Evolutionary conservation across 306 rosid species (phyloP).

Genomic region (Cucurbita pepo): DNA sequence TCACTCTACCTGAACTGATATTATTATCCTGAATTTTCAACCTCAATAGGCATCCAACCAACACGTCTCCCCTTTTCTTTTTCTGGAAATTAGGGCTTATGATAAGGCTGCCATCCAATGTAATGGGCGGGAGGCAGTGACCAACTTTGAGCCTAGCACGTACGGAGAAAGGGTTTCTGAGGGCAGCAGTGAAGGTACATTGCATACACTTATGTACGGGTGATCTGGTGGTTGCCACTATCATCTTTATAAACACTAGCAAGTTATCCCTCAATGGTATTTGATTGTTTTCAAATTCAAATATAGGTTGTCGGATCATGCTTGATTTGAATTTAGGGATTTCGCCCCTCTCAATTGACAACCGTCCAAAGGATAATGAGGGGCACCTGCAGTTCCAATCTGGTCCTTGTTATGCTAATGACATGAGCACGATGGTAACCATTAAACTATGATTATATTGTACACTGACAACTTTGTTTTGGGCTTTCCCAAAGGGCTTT

Average conservation of each 20-base stretch:
- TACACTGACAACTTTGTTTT: too few relatives aligned
- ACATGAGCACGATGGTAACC: conserved; percentile 49
- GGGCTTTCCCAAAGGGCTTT: too few relatives aligned
- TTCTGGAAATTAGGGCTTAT: conserved; percentile 91
- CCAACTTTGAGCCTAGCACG: conserved; percentile 80
- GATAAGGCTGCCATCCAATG: conserved; percentile 95
- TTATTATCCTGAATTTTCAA: conserved; percentile 63
- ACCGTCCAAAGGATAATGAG: conserved; percentile 28
- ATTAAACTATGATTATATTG: background rate
- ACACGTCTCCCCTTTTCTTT: conserved; percentile 60
- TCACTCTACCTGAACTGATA: conserved; percentile 61
- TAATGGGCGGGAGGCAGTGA: conserved; percentile 94
- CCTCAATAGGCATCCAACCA: conserved; percentile 60
- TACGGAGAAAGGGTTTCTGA: conserved; percentile 53
- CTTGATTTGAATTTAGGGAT: conserved; percentile 94
- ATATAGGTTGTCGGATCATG: conserved; percentile 45
- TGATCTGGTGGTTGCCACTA: background rate
- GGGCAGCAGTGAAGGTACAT: conserved; percentile 42
- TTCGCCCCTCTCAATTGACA: conserved; percentile 43
- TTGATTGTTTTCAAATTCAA: conserved; percentile 1
- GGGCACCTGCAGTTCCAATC: conserved; percentile 42
- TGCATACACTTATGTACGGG: background rate
- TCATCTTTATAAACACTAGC: background rate
- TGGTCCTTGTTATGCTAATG: conserved; percentile 22
- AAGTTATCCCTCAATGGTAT: background rate